Conservation (phyloP, 2,329 filamentous ascomycete genomes). For the Ascocoryne sarcoides region DNA sequence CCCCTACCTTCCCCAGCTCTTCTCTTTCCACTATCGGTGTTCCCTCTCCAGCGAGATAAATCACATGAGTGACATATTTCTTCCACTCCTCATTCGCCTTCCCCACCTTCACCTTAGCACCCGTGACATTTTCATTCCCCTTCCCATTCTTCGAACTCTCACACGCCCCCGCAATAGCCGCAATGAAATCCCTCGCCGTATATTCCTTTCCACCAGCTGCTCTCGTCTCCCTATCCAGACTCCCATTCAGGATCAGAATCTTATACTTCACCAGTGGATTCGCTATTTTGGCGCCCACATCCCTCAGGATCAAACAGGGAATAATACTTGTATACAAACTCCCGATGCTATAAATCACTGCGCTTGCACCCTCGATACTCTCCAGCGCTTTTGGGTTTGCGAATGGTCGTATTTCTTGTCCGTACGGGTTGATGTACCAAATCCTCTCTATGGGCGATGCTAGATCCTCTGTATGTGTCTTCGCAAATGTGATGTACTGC, state of each 20-base stretch:
- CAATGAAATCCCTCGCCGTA: slow-evolving; percentile 72
- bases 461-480: slow-evolving; percentile 65
- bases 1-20: slow-evolving; percentile 55
- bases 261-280: slow-evolving; percentile 42
- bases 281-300: slow-evolving; percentile 59
- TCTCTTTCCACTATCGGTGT: slow-evolving; percentile 63
- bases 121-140: slow-evolving; percentile 11
- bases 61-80: slow-evolving; percentile 72
- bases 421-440: slow-evolving; percentile 98
- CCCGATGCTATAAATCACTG: slow-evolving; percentile 87
- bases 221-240: slow-evolving; percentile 77
- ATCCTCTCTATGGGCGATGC: slow-evolving; percentile 69
- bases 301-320: slow-evolving; percentile 70
- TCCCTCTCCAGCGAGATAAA: slow-evolving; percentile 65
- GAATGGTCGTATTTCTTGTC: slow-evolving; percentile 82
- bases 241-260: slow-evolving; percentile 69
- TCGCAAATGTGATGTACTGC: slow-evolving; percentile 75
- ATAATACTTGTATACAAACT: slow-evolving; percentile 85
- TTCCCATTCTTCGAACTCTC: slow-evolving; percentile 8
- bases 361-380: slow-evolving; percentile 47
- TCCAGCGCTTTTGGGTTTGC: slow-evolving; percentile 74
- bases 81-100: slow-evolving; percentile 40
- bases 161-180: slow-evolving; percentile 67
- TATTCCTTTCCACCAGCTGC: slow-evolving; percentile 51
- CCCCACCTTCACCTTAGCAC: too few species aligned